Conservation (phyloP, 306 rosid genomes). For the Canavalia ensiformis region DNA sequence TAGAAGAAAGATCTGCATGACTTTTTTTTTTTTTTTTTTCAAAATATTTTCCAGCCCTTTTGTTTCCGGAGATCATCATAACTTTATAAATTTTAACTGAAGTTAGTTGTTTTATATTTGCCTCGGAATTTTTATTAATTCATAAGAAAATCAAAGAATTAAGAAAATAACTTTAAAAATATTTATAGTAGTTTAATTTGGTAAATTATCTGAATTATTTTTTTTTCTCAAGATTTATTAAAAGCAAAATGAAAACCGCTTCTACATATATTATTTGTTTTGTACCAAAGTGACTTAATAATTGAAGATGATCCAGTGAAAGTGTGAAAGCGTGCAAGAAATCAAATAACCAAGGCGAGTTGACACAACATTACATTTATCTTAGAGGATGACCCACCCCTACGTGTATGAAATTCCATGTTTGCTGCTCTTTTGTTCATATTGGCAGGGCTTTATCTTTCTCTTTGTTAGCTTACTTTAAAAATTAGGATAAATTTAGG, state of each 20-base stretch:
- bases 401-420: neutral
- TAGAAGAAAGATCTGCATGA: neutral
- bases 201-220: neutral
- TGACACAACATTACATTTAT: neutral
- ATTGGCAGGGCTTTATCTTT: neutral
- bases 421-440: constrained; percentile 2
- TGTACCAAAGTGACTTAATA: neutral
- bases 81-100: neutral
- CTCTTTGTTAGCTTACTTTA: no score
- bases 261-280: neutral
- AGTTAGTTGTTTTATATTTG: neutral
- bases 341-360: neutral
- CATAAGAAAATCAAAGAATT: neutral
- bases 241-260: neutral
- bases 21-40: neutral
- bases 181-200: neutral
- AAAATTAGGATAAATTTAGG: no score
- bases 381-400: neutral
- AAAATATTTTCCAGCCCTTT: neutral
- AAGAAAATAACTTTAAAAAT: neutral
- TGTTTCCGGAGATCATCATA: neutral
- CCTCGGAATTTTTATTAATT: no score
- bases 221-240: neutral
- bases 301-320: neutral
- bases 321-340: constrained; percentile 4